These are phyloP conservation scores for Arthonia radiata DNA, from an alignment of 495 filamentous ascomycete genomes.

Conservation along the genomic window DNA sequence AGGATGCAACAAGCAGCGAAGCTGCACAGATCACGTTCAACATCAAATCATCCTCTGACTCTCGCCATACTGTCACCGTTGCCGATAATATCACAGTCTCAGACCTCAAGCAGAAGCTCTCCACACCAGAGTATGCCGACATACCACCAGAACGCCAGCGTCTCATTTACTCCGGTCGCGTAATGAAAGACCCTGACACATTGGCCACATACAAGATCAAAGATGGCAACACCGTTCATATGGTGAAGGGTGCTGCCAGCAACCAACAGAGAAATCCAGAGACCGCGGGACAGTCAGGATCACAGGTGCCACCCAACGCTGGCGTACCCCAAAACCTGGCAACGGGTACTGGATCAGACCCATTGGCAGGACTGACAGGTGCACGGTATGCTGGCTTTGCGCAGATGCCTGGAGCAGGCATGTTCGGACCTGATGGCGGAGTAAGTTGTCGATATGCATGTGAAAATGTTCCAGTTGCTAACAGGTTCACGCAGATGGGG, in stretches of 20 bases:
- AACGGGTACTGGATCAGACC: slow-evolving; percentile 58
- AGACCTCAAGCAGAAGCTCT: slow-evolving; percentile 74
- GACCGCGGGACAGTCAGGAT: slow-evolving; percentile 17
- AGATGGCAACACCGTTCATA: slow-evolving; percentile 79
- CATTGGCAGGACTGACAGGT: slow-evolving; percentile 72
- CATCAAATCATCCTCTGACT: slow-evolving; percentile 74
- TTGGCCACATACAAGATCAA: slow-evolving; percentile 81
- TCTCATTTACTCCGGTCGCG: slow-evolving; percentile 88
- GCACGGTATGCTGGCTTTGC: slow-evolving; percentile 85
- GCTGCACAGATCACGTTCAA: slow-evolving; percentile 63
- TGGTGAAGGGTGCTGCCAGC: slow-evolving; percentile 87
- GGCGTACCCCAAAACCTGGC: slow-evolving; percentile 75
- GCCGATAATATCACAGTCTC: slow-evolving; percentile 48
- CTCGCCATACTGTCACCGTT: slow-evolving; percentile 59
- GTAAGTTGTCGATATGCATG: slow-evolving; percentile 29
- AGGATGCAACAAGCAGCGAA: slow-evolving; percentile 21
- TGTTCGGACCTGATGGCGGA: slow-evolving; percentile 92
- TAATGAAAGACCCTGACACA: slow-evolving; percentile 80
- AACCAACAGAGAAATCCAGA: slow-evolving; percentile 45
- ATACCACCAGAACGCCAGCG: slow-evolving; percentile 69
- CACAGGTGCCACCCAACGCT: slow-evolving; percentile 20
- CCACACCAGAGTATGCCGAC: slow-evolving; percentile 54
- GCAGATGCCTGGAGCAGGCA: slow-evolving; percentile 60
- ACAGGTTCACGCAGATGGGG: slow-evolving; percentile 44
- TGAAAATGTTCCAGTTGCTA: slow-evolving; percentile 2